A percentile compares a stretch with the other conserved stretches of the same genome.
Evolutionary conservation across 768 basidiomycete genomes (phyloP).

Genomic region (Favolaschia claudopus): DNA sequence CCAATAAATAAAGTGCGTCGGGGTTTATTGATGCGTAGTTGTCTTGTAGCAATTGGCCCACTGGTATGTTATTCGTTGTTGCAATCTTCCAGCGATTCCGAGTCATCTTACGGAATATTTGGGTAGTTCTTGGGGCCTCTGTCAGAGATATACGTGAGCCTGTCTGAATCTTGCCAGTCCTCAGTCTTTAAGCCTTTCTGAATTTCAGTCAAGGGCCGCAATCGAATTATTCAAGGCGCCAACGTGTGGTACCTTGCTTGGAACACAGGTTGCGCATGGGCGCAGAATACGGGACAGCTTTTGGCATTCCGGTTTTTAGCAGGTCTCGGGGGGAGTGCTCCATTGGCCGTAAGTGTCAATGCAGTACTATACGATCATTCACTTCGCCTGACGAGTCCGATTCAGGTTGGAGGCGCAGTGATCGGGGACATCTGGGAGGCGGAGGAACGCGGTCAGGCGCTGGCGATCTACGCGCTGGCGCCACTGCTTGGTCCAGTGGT

Average conservation of each 20-base stretch:
- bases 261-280: conserved; percentile 72
- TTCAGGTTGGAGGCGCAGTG: conserved; percentile 67
- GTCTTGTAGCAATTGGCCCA: conserved; percentile 56
- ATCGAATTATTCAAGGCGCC: conserved; percentile 16
- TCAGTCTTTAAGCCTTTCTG: no score
- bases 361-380: conserved; percentile 50
- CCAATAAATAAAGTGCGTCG: background rate
- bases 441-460: conserved; percentile 70
- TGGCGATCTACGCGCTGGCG: conserved; percentile 71
- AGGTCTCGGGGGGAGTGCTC: conserved; percentile 78
- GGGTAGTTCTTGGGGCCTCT: conserved; percentile 61
- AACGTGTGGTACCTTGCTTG: conserved; percentile 49
- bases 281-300: conserved; percentile 61
- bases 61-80: conserved; percentile 40
- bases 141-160: conserved; percentile 71
- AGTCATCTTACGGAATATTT: no score
- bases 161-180: no score
- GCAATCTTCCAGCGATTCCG: no score
- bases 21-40: background rate
- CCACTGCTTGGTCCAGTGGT: conserved; percentile 72
- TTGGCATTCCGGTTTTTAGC: conserved; percentile 75
- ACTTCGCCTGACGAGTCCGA: conserved; percentile 36
- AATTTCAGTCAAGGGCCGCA: background rate
- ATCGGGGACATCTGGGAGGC: conserved; percentile 67
- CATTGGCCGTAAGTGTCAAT: conserved; percentile 65